Evolutionary conservation across 192 early-diverging fungal genomes (phyloP).

Genomic region (Allomyces macrogynus): DNA sequence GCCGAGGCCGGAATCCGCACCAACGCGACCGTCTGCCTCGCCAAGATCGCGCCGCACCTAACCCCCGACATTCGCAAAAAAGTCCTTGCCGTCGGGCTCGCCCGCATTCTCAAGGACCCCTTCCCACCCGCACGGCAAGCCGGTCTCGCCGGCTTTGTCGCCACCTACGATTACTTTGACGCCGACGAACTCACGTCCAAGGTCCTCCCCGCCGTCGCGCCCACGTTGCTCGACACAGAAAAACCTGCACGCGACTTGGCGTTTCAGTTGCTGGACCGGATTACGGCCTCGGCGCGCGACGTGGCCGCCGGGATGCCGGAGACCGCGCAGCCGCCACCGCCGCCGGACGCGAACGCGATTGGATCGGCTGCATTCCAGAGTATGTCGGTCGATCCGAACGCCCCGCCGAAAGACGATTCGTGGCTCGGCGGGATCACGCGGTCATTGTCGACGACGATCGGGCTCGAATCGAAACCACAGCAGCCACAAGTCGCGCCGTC

Average conservation of each 20-base stretch:
- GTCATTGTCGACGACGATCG: too few species aligned
- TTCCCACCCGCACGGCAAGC: conserved; percentile 45
- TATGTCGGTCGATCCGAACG: too few species aligned
- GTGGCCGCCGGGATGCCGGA: neutral
- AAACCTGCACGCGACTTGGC: conserved; percentile 13
- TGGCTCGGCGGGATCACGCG: too few species aligned
- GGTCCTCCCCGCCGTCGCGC: conserved; percentile 50
- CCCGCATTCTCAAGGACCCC: neutral
- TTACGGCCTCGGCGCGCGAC: neutral
- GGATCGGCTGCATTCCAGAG: too few species aligned
- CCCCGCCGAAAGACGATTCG: too few species aligned
- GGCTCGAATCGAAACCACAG: too few species aligned
- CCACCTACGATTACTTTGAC: conserved; percentile 49
- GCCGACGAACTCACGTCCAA: conserved; percentile 45
- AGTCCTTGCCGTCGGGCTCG: neutral
- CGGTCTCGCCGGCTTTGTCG: conserved; percentile 51
- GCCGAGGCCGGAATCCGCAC: conserved; percentile 88
- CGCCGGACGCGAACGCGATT: too few species aligned
- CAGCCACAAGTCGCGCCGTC: too few species aligned
- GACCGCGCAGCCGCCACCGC: neutral
- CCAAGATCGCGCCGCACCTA: conserved; percentile 68
- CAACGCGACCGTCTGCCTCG: conserved; percentile 85
- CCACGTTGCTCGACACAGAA: conserved; percentile 55
- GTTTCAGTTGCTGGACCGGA: neutral
- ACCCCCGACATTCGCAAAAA: conserved; percentile 36